These are phyloP conservation scores for Cylindrodendrum hubeiense DNA, from an alignment of 2,329 filamentous ascomycete genomes.

Conservation along the genomic window DNA sequence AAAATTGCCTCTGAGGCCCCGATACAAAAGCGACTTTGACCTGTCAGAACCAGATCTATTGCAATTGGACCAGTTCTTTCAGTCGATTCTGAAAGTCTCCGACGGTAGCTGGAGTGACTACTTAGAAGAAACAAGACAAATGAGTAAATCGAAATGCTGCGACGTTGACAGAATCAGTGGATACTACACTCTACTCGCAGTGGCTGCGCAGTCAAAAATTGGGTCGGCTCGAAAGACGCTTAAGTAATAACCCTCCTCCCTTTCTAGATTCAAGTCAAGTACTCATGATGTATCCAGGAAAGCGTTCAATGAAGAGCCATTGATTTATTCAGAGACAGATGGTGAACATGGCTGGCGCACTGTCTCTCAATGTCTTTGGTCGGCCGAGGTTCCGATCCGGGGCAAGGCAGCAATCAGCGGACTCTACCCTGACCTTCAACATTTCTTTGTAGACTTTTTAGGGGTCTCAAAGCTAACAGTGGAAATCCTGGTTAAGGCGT, in stretches of 20 bases:
- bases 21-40: constrained; percentile 26
- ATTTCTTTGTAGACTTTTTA: constrained; percentile 47
- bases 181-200: too few species aligned
- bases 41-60: constrained; percentile 26
- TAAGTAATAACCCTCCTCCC: too few species aligned
- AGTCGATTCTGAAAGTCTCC: constrained; percentile 1
- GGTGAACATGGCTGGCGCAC: constrained; percentile 44
- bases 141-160: too few species aligned
- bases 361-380: constrained; percentile 50
- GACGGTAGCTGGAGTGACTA: constrained; percentile 33
- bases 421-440: constrained; percentile 44
- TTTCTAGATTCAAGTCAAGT: too few species aligned
- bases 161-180: too few species aligned
- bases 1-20: constrained; percentile 24
- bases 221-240: too few species aligned
- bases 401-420: constrained; percentile 44
- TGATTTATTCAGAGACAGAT: constrained; percentile 27
- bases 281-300: too few species aligned
- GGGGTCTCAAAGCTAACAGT: constrained; percentile 46
- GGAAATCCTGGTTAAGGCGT: constrained; percentile 47
- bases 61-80: constrained; percentile 35
- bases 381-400: constrained; percentile 44
- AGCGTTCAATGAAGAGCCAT: too few species aligned
- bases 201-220: too few species aligned
- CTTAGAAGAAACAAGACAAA: constrained; percentile 31